These are phyloP conservation scores for Coriaria nepalensis DNA, from an alignment of 306 rosid genomes.

Conservation along the genomic window DNA sequence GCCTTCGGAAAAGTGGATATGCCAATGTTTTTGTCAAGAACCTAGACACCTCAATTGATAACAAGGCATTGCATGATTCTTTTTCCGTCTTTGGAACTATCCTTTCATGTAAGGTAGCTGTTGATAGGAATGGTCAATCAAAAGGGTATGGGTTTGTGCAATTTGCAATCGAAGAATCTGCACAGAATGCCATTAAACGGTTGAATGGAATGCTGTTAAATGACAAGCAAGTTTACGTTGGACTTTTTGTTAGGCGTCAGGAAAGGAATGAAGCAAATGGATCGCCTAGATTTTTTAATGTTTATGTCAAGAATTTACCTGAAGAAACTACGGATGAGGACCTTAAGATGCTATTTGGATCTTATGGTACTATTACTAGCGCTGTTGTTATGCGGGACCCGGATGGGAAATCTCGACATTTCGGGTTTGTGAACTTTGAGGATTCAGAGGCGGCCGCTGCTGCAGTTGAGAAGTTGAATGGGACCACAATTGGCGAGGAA, in stretches of 20 bases:
- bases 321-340: slow-evolving; percentile 45
- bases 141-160: slow-evolving; percentile 82
- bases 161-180: slow-evolving; percentile 54
- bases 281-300: slow-evolving; percentile 52
- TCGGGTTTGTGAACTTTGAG: slow-evolving; percentile 74
- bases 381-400: slow-evolving; percentile 45
- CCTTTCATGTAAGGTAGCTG: slow-evolving; percentile 75
- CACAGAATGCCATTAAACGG: slow-evolving; percentile 39
- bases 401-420: slow-evolving; percentile 61
- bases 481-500: slow-evolving; percentile 32
- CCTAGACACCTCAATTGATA: slow-evolving; percentile 54
- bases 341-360: slow-evolving; percentile 30
- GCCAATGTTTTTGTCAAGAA: slow-evolving; percentile 77
- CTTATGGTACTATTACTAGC: slow-evolving; percentile 57
- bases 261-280: slow-evolving; percentile 41
- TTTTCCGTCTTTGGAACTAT: slow-evolving; percentile 63
- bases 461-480: slow-evolving; percentile 64
- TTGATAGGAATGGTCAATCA: slow-evolving; percentile 52
- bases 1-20: slow-evolving; percentile 56
- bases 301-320: slow-evolving; percentile 59
- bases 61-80: slow-evolving; percentile 71
- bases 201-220: slow-evolving; percentile 72
- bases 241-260: slow-evolving; percentile 40
- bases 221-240: slow-evolving; percentile 59
- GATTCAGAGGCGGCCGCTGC: slow-evolving; percentile 39